Evolutionary conservation across 2,329 filamentous ascomycete species (phyloP).

Genomic region (Cadophora malorum): DNA sequence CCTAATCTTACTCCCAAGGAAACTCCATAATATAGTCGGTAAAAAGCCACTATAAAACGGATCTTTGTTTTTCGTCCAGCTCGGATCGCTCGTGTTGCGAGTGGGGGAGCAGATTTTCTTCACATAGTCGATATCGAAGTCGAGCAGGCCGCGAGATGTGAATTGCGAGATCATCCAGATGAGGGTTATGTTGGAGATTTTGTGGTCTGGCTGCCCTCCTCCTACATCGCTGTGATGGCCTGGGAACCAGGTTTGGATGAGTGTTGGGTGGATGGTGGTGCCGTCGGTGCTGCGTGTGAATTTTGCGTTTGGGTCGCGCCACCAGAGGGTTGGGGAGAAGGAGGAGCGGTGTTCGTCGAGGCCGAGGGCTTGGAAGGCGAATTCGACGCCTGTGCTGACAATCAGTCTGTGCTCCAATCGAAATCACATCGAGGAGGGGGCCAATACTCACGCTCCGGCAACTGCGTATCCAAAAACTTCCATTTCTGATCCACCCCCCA

Average conservation of each 20-base stretch:
- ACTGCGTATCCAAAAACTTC: slow-evolving; percentile 14
- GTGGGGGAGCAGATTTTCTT: slow-evolving; percentile 1
- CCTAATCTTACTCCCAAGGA: slow-evolving; percentile 3
- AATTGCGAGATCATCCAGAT: slow-evolving; percentile 13
- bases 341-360: slow-evolving; percentile 52
- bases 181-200: slow-evolving; percentile 13
- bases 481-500: not conserved
- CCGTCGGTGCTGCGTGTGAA: slow-evolving; percentile 12
- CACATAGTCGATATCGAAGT: slow-evolving; percentile 14
- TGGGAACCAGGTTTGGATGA: slow-evolving; percentile 37
- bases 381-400: slow-evolving; percentile 45
- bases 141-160: slow-evolving; percentile 1
- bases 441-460: slow-evolving; percentile 10
- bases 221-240: slow-evolving; percentile 34
- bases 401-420: not conserved
- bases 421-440: no score
- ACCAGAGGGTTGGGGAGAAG: slow-evolving; percentile 48
- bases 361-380: slow-evolving; percentile 56
- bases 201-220: slow-evolving; percentile 16
- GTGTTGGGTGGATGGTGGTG: not conserved
- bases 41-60: slow-evolving; percentile 5
- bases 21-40: slow-evolving; percentile 11
- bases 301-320: slow-evolving; percentile 4
- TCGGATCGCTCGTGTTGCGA: slow-evolving; percentile 8
- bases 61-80: slow-evolving; percentile 5